Base-by-base conservation (phyloP, 441 rosid species). In the Adansonia rubrostipa region DNA sequence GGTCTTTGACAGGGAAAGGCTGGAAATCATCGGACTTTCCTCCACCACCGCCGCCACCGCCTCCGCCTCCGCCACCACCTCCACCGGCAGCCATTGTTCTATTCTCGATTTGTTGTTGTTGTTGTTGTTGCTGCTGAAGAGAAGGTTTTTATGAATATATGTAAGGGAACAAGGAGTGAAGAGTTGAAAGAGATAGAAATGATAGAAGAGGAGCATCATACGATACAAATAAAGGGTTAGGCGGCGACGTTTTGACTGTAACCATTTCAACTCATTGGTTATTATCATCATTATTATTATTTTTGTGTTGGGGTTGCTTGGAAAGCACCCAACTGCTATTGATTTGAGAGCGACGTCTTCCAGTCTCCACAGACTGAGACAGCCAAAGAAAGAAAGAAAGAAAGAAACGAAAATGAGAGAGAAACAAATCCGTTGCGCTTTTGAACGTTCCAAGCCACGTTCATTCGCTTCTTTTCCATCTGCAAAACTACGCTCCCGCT, bases 1-100 rank as follows among this genome's bases (percentile, higher is more conserved):
- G 97, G 58, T 90, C 96, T 80, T 88, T 95, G 45, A 89, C 80
- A 1, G 97, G 97, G 82, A 86, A 88, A 0, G 98, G 97, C 40
- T 81, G 84, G 65, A 90, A 89, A 72, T 91, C 98, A 60, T 91
- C 96, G 0, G 1, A 80, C 78, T 90, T 90, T 3, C 75, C 85
- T 22, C 80, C 83, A 24, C 71, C 87, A 20, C 64, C 86, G 40
- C 78, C 82, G 9, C 62, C 84, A 14, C 60, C 85, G 44, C 75
- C 81, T 67, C 79, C 73, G 24, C 68, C 68, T 48, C 75, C 81
- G 64, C 79, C 73, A 24, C 68, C 68, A 33, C 79, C 82, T 53
- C 68, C 86, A n/a, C 70, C 87, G 19, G 78, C 82, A 58, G 82
- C 70, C 82, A 79, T 78, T 67, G 5, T 17, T 66, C 53, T 33